Percentiles rank a stretch among this genome's conserved stretches.
These are phyloP conservation scores for Fusarium liriodendri DNA, from an alignment of 2,329 filamentous ascomycete genomes.

Conservation along the genomic window DNA sequence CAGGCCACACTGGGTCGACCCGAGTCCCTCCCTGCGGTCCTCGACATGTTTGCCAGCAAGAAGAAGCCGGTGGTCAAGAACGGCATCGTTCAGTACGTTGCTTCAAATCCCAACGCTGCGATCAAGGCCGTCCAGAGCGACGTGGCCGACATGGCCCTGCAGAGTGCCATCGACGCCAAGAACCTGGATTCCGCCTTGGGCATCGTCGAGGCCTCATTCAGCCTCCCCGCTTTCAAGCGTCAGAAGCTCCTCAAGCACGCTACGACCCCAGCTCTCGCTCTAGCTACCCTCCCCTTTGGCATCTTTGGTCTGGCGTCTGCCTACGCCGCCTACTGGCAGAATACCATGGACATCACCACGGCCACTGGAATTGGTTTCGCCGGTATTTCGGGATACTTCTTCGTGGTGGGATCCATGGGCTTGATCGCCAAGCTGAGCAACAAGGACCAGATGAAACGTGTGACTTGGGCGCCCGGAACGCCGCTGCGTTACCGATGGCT, in stretches of 20 bases:
- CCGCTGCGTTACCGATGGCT: conserved; percentile 86
- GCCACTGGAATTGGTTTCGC: conserved; percentile 84
- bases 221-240: conserved; percentile 72
- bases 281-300: conserved; percentile 71
- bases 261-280: conserved; percentile 68
- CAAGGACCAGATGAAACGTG: conserved; percentile 95
- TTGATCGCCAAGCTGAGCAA: conserved; percentile 85
- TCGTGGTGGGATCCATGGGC: conserved; percentile 83
- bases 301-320: conserved; percentile 75
- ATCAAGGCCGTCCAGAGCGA: conserved; percentile 78
- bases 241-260: conserved; percentile 75
- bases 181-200: conserved; percentile 82
- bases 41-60: conserved; percentile 87
- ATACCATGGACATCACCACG: conserved; percentile 79
- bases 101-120: conserved; percentile 74
- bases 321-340: conserved; percentile 59
- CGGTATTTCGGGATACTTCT: conserved; percentile 85
- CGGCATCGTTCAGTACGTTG: conserved; percentile 68
- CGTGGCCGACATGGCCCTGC: conserved; percentile 79
- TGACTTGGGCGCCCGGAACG: conserved; percentile 88
- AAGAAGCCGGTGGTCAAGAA: conserved; percentile 73
- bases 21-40: conserved; percentile 81
- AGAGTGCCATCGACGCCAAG: conserved; percentile 81
- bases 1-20: conserved; percentile 80
- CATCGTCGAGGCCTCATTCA: conserved; percentile 77